A percentile compares a stretch with the other conserved stretches of the same genome.
These are phyloP conservation scores for Aspergillus intermedius DNA, from an alignment of 2,329 filamentous ascomycete species.

Conservation along the genomic window DNA sequence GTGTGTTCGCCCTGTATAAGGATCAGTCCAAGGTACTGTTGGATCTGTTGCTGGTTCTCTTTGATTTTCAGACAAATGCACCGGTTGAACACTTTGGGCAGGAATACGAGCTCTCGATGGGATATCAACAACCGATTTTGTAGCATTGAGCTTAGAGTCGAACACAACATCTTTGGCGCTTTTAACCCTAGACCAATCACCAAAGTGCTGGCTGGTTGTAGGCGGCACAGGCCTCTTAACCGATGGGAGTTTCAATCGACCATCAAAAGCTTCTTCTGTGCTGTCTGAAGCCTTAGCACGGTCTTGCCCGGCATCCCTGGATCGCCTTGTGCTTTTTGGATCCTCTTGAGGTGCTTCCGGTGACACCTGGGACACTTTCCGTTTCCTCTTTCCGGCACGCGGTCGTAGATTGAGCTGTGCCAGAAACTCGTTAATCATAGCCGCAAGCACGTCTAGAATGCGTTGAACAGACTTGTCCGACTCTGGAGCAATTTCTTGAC, in stretches of 20 bases:
- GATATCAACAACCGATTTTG: background rate
- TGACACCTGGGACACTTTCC: conserved; percentile 3
- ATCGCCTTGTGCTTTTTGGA: conserved; percentile 1
- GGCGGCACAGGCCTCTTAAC: conserved; percentile 12
- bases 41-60: conserved; percentile 4
- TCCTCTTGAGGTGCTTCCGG: background rate
- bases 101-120: background rate
- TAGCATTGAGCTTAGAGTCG: background rate
- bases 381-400: conserved; percentile 22
- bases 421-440: conserved; percentile 68
- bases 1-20: conserved; percentile 41
- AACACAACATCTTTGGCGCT: conserved; percentile 18
- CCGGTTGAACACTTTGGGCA: background rate
- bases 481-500: conserved; percentile 22
- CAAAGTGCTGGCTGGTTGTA: conserved; percentile 20
- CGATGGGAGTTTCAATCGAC: conserved; percentile 24
- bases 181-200: conserved; percentile 38
- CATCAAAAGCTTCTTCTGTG: conserved; percentile 20
- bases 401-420: conserved; percentile 64
- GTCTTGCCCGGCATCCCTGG: background rate
- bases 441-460: conserved; percentile 59
- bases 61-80: background rate
- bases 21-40: conserved; percentile 53
- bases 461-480: conserved; percentile 45
- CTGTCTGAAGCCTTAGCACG: background rate